phyloP scores from a whole-genome alignment of 2,329 filamentous ascomycete species.

The Botryotinia calthae region DNA sequence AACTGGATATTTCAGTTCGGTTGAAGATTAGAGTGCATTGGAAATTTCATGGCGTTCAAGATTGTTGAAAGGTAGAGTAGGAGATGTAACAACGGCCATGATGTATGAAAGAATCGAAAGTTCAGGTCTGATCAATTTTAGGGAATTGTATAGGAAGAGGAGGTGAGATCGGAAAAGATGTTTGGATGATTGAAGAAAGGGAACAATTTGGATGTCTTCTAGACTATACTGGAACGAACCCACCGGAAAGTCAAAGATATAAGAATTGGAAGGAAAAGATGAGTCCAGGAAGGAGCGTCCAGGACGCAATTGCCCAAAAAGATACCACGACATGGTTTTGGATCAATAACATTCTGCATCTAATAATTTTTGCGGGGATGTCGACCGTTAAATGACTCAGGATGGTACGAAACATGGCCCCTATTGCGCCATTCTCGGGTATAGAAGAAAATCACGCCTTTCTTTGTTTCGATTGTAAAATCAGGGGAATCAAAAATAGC shows the following conservation, averaged over 20 bases:
- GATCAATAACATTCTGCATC: neutral
- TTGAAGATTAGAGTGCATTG: neutral
- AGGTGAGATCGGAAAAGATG: neutral
- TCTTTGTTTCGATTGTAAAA: constrained; percentile 19
- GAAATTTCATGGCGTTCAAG: neutral
- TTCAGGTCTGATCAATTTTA: neutral
- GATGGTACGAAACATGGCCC: constrained; percentile 10
- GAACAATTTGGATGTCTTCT: neutral
- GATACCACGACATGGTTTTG: constrained; percentile 11
- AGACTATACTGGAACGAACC: neutral
- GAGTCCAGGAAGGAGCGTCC: constrained; percentile 9
- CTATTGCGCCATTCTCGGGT: constrained; percentile 20
- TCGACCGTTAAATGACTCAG: constrained; percentile 8
- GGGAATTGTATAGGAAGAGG: neutral
- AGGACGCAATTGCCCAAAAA: constrained; percentile 12
- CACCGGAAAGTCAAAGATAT: constrained; percentile 4
- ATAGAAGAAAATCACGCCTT: constrained; percentile 16
- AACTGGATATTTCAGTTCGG: neutral
- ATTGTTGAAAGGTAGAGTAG: constrained; percentile 18
- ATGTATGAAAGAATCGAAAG: neutral
- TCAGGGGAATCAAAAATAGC: neutral
- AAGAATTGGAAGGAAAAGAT: neutral
- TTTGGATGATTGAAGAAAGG: constrained; percentile 1
- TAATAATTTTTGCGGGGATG: neutral
- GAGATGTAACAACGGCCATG: constrained; percentile 24